A percentile compares a stretch with the other conserved stretches of the same genome.
Conservation (phyloP, 306 rosid genomes). For the Rosa chinensis region DNA sequence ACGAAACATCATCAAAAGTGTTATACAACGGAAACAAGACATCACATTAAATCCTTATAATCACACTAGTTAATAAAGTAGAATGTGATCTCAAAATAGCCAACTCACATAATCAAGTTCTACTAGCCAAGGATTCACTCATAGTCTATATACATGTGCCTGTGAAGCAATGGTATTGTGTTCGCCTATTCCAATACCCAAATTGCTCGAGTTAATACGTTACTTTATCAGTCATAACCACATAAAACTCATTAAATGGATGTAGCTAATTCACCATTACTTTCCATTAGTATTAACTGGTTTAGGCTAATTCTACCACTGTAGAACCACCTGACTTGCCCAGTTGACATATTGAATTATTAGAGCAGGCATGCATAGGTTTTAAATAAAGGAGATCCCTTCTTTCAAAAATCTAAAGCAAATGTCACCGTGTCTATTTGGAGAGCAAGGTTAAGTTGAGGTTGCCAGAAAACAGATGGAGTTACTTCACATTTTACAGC, state of each 20-base stretch:
- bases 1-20: background rate
- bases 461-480: background rate
- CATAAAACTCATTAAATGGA: background rate
- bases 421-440: background rate
- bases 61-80: background rate
- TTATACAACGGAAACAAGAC: background rate
- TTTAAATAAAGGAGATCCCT: background rate
- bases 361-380: background rate
- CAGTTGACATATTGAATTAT: background rate
- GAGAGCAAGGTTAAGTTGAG: background rate
- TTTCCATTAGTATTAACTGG: background rate
- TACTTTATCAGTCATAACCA: background rate
- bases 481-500: background rate
- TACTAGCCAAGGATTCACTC: background rate
- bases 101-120: background rate
- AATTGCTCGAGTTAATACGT: background rate
- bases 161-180: background rate
- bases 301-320: background rate
- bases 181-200: background rate
- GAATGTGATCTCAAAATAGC: background rate
- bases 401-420: background rate
- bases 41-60: background rate
- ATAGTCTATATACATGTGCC: background rate
- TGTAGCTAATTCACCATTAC: background rate
- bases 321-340: slow-evolving; percentile 9